Evolutionary conservation across 352 stramenopile species (phyloP).

Genomic region (Stramenopiles sp.): DNA sequence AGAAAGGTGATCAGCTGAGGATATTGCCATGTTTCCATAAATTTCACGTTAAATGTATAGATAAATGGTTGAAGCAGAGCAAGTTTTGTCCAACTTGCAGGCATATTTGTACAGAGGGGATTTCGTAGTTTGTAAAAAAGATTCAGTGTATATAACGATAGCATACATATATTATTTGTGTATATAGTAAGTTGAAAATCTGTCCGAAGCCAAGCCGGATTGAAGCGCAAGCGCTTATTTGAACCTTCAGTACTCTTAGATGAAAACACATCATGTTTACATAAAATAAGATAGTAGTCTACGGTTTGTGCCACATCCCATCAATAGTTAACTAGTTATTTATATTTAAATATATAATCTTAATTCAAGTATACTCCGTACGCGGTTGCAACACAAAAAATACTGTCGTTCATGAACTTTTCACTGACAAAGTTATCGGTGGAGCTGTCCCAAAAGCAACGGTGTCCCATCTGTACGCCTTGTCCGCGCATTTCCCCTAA

Average conservation of each 20-base stretch:
- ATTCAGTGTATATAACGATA: not conserved
- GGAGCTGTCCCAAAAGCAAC: conserved; percentile 64
- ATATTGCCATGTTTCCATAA: conserved; percentile 75
- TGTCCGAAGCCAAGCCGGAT: too few species aligned
- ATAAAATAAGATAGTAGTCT: too few species aligned
- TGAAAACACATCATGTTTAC: too few species aligned
- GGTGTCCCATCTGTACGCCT: conserved; percentile 61
- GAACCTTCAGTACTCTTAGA: too few species aligned
- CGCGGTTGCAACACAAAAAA: conserved; percentile 62
- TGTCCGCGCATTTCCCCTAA: conserved; percentile 64
- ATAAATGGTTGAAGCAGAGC: conserved; percentile 69
- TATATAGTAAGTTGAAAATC: too few species aligned
- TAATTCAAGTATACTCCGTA: conserved; percentile 68
- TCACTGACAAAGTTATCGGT: conserved; percentile 65
- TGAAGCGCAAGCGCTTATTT: too few species aligned
- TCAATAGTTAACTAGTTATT: too few species aligned
- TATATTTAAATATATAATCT: too few species aligned
- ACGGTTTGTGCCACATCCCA: too few species aligned
- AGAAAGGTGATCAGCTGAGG: conserved; percentile 65
- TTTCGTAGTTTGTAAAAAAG: not conserved
- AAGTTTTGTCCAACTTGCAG: conserved; percentile 57
- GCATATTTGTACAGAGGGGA: not conserved
- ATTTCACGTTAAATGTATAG: conserved; percentile 75
- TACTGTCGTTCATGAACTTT: conserved; percentile 59
- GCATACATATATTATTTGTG: not conserved